A percentile compares a stretch with the other conserved stretches of the same genome.
phyloP scores from a whole-genome alignment of 495 filamentous ascomycete genomes.

The Mytilinidion resinicola region DNA sequence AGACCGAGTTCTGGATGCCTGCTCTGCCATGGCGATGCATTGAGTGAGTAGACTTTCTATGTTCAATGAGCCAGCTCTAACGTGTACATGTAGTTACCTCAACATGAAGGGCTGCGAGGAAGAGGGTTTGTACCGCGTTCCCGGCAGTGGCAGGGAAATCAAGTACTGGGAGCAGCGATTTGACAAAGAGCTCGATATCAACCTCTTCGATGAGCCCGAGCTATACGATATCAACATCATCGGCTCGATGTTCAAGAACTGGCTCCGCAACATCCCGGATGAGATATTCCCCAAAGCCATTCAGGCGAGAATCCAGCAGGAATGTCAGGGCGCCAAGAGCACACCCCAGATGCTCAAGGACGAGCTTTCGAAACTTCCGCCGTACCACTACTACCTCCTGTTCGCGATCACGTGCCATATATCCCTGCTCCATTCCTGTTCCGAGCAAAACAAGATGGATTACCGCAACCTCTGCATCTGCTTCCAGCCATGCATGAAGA shows the following conservation, averaged over 20 bases:
- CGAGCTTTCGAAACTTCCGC: slow-evolving; percentile 81
- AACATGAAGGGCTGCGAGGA: slow-evolving; percentile 87
- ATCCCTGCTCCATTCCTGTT: slow-evolving; percentile 75
- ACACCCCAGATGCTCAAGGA: slow-evolving; percentile 79
- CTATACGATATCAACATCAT: slow-evolving; percentile 92
- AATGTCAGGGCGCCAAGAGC: slow-evolving; percentile 66
- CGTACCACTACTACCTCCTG: slow-evolving; percentile 91
- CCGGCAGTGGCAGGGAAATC: slow-evolving; percentile 74
- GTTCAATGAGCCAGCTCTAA: slow-evolving; percentile 1
- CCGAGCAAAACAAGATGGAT: slow-evolving; percentile 90
- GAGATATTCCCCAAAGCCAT: slow-evolving; percentile 77
- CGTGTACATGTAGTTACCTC: slow-evolving; percentile 54
- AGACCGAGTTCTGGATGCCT: slow-evolving; percentile 97
- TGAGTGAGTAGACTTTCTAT: slow-evolving; percentile 48
- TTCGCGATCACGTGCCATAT: slow-evolving; percentile 94
- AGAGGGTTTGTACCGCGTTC: slow-evolving; percentile 82
- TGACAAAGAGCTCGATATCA: slow-evolving; percentile 76
- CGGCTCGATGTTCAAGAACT: slow-evolving; percentile 85
- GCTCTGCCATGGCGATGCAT: slow-evolving; percentile 86
- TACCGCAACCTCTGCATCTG: slow-evolving; percentile 88
- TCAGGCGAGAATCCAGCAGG: slow-evolving; percentile 65
- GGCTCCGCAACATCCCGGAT: slow-evolving; percentile 88
- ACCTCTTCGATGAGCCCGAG: slow-evolving; percentile 74
- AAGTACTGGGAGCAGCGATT: slow-evolving; percentile 84
- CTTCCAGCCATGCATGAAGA: slow-evolving; percentile 90